Conservation (phyloP, 2,329 filamentous ascomycete species). For the Trichophyton mentagrophytes region DNA sequence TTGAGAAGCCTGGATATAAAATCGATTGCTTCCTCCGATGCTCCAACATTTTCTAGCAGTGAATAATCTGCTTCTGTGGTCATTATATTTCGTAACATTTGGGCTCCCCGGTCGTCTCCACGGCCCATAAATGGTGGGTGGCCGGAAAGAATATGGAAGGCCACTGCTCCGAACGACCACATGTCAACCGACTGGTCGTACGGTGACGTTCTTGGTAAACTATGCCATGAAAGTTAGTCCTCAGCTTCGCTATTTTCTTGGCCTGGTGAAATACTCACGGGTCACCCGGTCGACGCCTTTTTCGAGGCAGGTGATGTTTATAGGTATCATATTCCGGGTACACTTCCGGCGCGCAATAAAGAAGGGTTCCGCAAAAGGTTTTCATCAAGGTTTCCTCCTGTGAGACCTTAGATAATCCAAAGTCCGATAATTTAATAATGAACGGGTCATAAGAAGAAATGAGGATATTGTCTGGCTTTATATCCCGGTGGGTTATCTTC, state of each 20-base stretch:
- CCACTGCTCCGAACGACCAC: conserved; percentile 87
- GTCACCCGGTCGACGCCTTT: conserved; percentile 45
- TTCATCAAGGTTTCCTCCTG: conserved; percentile 84
- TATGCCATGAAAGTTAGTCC: conserved; percentile 18
- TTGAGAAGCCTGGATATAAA: conserved; percentile 70
- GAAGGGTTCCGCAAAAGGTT: conserved; percentile 88
- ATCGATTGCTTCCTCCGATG: conserved; percentile 52
- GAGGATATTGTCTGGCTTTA: conserved; percentile 96
- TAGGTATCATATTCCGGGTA: conserved; percentile 70
- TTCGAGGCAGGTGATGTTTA: conserved; percentile 47
- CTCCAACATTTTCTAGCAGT: conserved; percentile 45
- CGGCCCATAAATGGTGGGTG: conserved; percentile 70
- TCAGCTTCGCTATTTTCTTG: background rate
- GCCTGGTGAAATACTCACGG: conserved; percentile 23
- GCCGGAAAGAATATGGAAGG: conserved; percentile 74
- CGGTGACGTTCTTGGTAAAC: conserved; percentile 42
- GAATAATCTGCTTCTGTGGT: conserved; percentile 54
- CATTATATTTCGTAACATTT: conserved; percentile 74
- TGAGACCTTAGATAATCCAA: conserved; percentile 89
- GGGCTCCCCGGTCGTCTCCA: conserved; percentile 60
- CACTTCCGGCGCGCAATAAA: conserved; percentile 95
- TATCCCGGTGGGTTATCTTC: conserved; percentile 93
- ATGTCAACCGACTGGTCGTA: conserved; percentile 91
- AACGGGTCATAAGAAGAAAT: conserved; percentile 62
- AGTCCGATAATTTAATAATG: conserved; percentile 84